Base-by-base conservation (phyloP, 2,329 filamentous ascomycete genomes). In the Cercospora janseana region DNA sequence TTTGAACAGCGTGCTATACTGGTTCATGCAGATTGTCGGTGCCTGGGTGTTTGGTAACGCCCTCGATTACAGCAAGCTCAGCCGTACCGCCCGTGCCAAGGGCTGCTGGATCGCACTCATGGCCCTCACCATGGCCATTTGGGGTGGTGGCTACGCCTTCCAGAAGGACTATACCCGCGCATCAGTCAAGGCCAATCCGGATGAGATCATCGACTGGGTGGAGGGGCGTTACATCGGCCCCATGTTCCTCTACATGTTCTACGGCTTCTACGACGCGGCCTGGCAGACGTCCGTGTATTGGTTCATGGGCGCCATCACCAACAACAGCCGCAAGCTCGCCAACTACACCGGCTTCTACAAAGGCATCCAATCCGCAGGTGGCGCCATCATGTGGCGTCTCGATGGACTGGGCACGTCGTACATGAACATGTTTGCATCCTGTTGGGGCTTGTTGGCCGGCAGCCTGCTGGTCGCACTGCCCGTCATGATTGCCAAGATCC, bases 221-320 rank as follows among this genome's bases (percentile, higher is more conserved):
- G 76, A 82, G 48, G 70, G 75, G 21, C 81, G 81, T 46, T 93
- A 86, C 66, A 77, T 85, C 51, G 88, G 86, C 0, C 87, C 87
- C 9, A 88, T 95, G 81, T 88, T 95, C 68, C 72, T 95, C 45
- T 94, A 90, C 75, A 88, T 95, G 64, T 91, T 91, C 70, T 94
- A 93, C 67, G 89, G 89, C 31, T 85, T 93, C 70, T 93, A 85
- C 61, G 92, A 96, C 67, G 88, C 91, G 34, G 81, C 84, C 47
- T 96, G 89, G 85, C 92, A 97, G 75, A 92, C 89, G 0, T 83
- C 78, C 63, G 84, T 91, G 42, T 96, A 97, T 77, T 96, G 91
- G 91, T 91, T 86, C 75, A 95, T 97, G 86, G 92, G 92, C 43
- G 82, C 91, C 6, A 78, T 96, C 34, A 91, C 88, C 66, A 97